Evolutionary conservation across 345 rosid species (phyloP).

Genomic region (Arabis hirsuta): DNA sequence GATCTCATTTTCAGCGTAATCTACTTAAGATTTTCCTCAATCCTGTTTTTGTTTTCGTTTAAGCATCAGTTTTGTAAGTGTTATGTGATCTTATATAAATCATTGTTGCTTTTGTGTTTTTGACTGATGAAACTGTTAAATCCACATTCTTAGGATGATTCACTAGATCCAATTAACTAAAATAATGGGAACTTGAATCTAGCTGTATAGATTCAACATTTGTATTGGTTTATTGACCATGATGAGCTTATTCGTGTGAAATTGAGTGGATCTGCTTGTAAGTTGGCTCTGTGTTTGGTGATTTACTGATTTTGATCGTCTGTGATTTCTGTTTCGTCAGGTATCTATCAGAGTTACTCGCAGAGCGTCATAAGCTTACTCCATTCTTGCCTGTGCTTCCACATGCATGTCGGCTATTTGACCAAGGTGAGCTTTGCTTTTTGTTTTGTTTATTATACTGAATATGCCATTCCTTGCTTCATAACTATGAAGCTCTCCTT

Average conservation of each 20-base stretch:
- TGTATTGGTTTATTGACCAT: constrained; percentile 1
- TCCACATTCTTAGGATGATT: neutral
- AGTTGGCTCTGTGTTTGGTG: constrained; percentile 7
- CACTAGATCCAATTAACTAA: constrained; percentile 25
- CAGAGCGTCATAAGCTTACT: constrained; percentile 72
- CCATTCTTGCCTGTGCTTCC: constrained; percentile 80
- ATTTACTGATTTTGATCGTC: constrained; percentile 12
- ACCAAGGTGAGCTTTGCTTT: constrained; percentile 64
- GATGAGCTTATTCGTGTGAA: neutral
- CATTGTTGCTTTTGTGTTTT: constrained; percentile 22
- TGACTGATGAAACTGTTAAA: constrained; percentile 11
- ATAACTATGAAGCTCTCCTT: constrained; percentile 27
- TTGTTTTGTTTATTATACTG: constrained; percentile 6
- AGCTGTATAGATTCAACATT: neutral
- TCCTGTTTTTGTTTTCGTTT: neutral
- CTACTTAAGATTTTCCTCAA: constrained; percentile 5
- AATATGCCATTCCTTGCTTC: constrained; percentile 16
- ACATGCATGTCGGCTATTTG: constrained; percentile 60
- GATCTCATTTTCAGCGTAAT: too few relatives aligned
- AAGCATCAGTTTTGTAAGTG: constrained; percentile 1
- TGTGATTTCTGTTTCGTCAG: constrained; percentile 46
- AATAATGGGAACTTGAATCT: constrained; percentile 25
- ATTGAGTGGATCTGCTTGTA: constrained; percentile 13
- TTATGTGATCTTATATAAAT: neutral
- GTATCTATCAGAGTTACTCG: constrained; percentile 76